phyloP scores from a whole-genome alignment of 352 stramenopile species.

The Phytopythium boreale region DNA sequence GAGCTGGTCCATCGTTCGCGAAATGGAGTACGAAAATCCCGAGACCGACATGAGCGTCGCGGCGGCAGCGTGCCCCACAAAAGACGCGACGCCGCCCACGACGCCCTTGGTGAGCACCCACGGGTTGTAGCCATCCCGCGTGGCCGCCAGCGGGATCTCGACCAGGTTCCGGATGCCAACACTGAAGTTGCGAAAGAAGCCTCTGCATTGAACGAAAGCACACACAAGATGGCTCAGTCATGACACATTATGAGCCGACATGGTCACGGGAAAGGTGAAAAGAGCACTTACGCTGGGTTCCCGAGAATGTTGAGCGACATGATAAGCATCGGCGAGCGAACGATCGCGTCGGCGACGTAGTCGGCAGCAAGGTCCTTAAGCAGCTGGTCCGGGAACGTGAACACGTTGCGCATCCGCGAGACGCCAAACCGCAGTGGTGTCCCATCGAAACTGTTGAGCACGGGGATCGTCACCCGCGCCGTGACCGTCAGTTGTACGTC shows the following conservation, averaged over 20 bases:
- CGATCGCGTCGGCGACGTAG: slow-evolving; percentile 78
- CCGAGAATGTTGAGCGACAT: slow-evolving; percentile 87
- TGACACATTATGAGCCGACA: no score
- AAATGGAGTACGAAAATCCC: slow-evolving; percentile 82
- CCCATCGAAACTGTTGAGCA: slow-evolving; percentile 81
- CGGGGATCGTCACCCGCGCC: slow-evolving; percentile 67
- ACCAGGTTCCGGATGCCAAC: slow-evolving; percentile 72
- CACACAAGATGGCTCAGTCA: slow-evolving; percentile 1
- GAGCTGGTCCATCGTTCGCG: slow-evolving; percentile 77
- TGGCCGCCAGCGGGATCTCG: slow-evolving; percentile 67
- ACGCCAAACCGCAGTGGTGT: slow-evolving; percentile 64
- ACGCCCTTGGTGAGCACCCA: slow-evolving; percentile 75
- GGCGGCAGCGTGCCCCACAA: slow-evolving; percentile 66
- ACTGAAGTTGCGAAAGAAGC: slow-evolving; percentile 72
- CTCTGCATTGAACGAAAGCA: slow-evolving; percentile 27
- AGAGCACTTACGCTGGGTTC: slow-evolving; percentile 74
- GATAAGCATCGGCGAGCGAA: slow-evolving; percentile 70
- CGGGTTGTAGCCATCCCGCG: slow-evolving; percentile 72
- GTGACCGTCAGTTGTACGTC: slow-evolving; percentile 66
- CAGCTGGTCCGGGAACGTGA: slow-evolving; percentile 69
- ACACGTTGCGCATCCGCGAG: slow-evolving; percentile 60
- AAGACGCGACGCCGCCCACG: slow-evolving; percentile 60
- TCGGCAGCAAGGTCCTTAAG: slow-evolving; percentile 81
- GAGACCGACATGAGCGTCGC: slow-evolving; percentile 72
- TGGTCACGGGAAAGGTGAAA: background rate